A percentile compares a stretch with the other conserved stretches of the same genome.
phyloP scores from a whole-genome alignment of 2,329 filamentous ascomycete genomes.

The Arthrobotrys sphaeroides region DNA sequence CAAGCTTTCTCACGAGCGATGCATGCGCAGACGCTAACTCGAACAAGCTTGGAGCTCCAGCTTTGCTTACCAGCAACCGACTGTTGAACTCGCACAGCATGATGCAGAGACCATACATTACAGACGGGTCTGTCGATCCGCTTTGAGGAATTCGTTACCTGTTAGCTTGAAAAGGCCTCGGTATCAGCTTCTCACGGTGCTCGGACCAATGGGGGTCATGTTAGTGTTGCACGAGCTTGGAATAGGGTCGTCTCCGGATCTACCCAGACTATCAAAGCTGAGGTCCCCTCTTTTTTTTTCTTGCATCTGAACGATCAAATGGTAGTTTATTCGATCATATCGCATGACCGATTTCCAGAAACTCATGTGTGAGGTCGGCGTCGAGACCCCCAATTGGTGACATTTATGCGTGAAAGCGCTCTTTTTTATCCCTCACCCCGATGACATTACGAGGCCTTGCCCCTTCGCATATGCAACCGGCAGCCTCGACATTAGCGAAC shows the following conservation, averaged over 20 bases:
- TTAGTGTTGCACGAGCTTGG: slow-evolving; percentile 51
- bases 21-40: slow-evolving; percentile 13
- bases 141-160: slow-evolving; percentile 47
- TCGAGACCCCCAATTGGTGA: background rate
- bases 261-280: slow-evolving; percentile 5
- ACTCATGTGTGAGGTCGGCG: slow-evolving; percentile 22
- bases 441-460: background rate
- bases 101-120: slow-evolving; percentile 14
- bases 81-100: slow-evolving; percentile 26
- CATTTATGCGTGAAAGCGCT: slow-evolving; percentile 5
- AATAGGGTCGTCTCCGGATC: slow-evolving; percentile 10
- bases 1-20: slow-evolving; percentile 3
- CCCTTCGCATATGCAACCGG: slow-evolving; percentile 11
- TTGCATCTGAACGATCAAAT: slow-evolving; percentile 22
- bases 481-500: slow-evolving; percentile 18
- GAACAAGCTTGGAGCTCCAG: slow-evolving; percentile 37
- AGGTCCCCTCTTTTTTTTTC: background rate
- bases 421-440: slow-evolving; percentile 13
- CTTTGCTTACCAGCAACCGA: background rate
- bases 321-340: slow-evolving; percentile 19
- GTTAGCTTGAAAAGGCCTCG: slow-evolving; percentile 26
- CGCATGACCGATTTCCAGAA: slow-evolving; percentile 42
- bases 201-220: slow-evolving; percentile 32
- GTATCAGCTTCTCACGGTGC: slow-evolving; percentile 18
- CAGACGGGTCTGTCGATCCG: slow-evolving; percentile 29